Evolutionary conservation across 306 rosid species (phyloP), one percentile per base, ranked within the genome.

Genomic region (Sechiopsis laciniata): DNA sequence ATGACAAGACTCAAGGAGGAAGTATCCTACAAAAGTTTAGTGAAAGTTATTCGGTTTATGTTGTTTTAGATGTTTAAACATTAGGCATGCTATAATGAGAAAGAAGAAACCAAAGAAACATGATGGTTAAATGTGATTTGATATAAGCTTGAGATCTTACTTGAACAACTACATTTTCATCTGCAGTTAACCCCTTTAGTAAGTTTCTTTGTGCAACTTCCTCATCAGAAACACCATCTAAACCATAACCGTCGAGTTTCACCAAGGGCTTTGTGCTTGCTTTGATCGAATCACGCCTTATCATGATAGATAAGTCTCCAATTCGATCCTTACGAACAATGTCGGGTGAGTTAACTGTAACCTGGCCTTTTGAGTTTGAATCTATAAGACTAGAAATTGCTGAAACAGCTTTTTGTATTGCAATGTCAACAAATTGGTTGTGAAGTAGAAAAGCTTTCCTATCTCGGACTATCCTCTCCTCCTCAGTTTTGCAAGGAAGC

Each of bases 361-460:
- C 70, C 65, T 79, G 76, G 2, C 17, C 53, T 19, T 76, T 77
- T 64, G 76, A 70, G 32, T 75, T 83, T 78, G 95, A 83, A 35
- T 84, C 78, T 48, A 85, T 42, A 48, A 85, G 61, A 64, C 56
- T 74, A 29, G 80, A 83, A 76, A 94, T 90, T 71, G 97, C 94
- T 4, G 83, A 78, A 79, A 83, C 82, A 68, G 97, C 96, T 85
- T 84, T 87, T 67, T 85, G 83, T 75, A 89, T 80, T 10, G 98
- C 82, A 65, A 85, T 83, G 60, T 94, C 98, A 75, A 94, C 86
- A 75, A 94, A 94, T 80, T 74, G 86, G 81, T 82, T 81, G 53
- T 94, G 98, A 76, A 94, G 96, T 60, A 94, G 71, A 85, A 94
- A 94, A 15, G 97, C 96, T 84, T 94, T 94, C 80, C 96, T 88